Conservation (phyloP, 345 rosid genomes). For the Microthlaspi erraticum region DNA sequence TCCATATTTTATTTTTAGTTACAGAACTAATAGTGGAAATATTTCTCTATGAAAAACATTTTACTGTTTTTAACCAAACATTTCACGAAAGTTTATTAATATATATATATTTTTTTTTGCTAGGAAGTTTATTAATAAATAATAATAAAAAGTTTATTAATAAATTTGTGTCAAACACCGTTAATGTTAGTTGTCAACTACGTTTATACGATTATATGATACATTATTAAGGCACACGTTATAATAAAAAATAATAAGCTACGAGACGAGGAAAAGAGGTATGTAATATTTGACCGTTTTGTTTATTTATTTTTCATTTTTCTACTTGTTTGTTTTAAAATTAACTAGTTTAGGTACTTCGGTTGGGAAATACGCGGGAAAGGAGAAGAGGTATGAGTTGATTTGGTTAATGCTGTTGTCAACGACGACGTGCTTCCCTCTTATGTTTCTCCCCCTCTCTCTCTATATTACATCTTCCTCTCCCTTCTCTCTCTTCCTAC, state of each 20-base stretch:
- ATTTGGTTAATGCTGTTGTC: slow-evolving; percentile 46
- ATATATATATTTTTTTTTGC: too few relatives aligned
- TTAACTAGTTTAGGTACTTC: not conserved
- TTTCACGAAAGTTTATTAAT: too few relatives aligned
- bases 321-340: not conserved
- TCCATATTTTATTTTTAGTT: not conserved
- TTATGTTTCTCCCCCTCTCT: slow-evolving; percentile 23
- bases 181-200: too few relatives aligned
- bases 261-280: slow-evolving; percentile 1
- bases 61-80: not conserved
- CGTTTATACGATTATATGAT: too few relatives aligned
- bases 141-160: too few relatives aligned
- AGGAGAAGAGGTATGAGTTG: slow-evolving; percentile 32
- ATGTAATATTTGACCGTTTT: too few relatives aligned
- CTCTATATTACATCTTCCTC: slow-evolving; percentile 35
- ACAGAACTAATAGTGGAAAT: too few relatives aligned
- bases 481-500: slow-evolving; percentile 26
- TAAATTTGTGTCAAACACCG: too few relatives aligned
- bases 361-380: slow-evolving; percentile 31
- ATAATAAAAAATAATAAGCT: not conserved
- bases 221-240: too few relatives aligned
- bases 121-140: too few relatives aligned
- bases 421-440: slow-evolving; percentile 47
- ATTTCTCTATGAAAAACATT: not conserved
- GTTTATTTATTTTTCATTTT: not conserved